Percentiles rank a stretch among this genome's conserved stretches.
Evolutionary conservation across 345 rosid genomes (phyloP).

Genomic region (Hibiscus trionum): DNA sequence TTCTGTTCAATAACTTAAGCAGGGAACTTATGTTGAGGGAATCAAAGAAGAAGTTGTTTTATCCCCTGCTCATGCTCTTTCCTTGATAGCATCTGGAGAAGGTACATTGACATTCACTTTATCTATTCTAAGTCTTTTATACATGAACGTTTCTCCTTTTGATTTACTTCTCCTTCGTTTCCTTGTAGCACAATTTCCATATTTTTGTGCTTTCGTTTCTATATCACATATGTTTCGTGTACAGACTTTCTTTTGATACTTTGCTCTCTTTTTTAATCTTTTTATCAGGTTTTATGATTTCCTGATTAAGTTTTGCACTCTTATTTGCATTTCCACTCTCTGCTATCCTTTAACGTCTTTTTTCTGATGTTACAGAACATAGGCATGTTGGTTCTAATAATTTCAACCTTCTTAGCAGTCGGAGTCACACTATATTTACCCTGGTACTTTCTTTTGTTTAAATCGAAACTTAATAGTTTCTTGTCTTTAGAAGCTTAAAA

Average conservation of each 20-base stretch:
- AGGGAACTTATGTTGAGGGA: conserved; percentile 92
- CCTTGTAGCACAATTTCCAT: not conserved
- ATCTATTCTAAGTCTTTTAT: not conserved
- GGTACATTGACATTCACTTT: conserved; percentile 32
- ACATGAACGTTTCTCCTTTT: not conserved
- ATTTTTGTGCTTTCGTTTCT: not conserved
- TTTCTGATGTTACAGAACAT: conserved; percentile 51
- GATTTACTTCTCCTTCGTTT: not conserved
- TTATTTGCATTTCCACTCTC: not conserved
- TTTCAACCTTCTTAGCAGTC: conserved; percentile 89
- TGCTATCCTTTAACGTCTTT: conserved; percentile 9
- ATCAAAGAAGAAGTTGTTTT: conserved; percentile 94
- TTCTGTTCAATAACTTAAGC: conserved; percentile 19
- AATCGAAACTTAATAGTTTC: not conserved
- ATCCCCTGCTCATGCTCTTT: conserved; percentile 95
- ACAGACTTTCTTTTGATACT: not conserved
- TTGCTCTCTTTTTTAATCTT: not conserved
- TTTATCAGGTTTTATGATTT: not conserved
- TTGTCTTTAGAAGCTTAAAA: not conserved
- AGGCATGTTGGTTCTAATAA: conserved; percentile 95
- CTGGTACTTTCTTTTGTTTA: conserved; percentile 36
- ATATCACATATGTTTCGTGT: too few relatives aligned
- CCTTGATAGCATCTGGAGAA: conserved; percentile 96
- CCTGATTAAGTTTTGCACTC: not conserved
- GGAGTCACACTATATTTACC: conserved; percentile 95